Conservation (phyloP, 768 basidiomycete species). For the Suillus occidentalis region DNA sequence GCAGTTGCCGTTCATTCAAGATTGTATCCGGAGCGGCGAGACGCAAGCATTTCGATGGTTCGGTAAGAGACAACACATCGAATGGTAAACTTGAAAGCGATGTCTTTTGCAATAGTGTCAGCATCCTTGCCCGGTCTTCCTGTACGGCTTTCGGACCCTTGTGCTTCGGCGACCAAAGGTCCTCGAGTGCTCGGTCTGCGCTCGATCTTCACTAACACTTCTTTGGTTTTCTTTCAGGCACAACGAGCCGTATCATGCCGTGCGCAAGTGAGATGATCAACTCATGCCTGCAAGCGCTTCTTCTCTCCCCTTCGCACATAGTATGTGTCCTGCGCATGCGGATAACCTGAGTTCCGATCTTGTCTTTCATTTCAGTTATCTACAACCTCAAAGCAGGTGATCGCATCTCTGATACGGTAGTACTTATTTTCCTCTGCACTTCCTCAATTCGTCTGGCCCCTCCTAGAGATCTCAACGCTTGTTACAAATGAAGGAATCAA, state of each 20-base stretch:
- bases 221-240: not conserved
- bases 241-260: not conserved
- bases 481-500: not conserved
- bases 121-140: not conserved
- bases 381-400: not conserved
- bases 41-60: not conserved
- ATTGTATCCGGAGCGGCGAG: not conserved
- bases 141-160: conserved; percentile 4
- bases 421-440: not conserved
- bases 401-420: not conserved
- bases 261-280: not conserved
- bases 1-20: not conserved
- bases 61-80: not conserved
- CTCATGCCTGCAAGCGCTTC: not conserved
- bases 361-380: not conserved
- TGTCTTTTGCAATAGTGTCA: not conserved
- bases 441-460: not conserved
- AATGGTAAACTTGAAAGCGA: not conserved
- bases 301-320: not conserved
- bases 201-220: not conserved
- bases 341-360: not conserved
- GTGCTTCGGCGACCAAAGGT: not conserved
- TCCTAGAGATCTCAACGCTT: not conserved
- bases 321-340: not conserved
- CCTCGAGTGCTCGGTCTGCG: not conserved